These are phyloP conservation scores for Torulaspora gathmanii DNA, from an alignment of 805 yeast species.

Conservation along the genomic window DNA sequence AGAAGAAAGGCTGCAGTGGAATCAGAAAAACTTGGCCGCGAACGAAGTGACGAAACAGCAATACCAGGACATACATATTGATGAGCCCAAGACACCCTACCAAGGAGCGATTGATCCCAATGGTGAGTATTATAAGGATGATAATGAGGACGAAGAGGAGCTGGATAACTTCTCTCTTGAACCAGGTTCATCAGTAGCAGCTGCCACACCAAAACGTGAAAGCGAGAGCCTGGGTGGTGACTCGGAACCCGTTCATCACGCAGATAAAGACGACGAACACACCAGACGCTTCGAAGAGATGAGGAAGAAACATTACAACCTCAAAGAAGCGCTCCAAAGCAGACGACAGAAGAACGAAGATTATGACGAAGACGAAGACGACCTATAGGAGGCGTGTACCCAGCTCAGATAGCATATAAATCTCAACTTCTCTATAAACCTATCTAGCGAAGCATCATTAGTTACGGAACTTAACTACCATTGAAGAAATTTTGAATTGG, in stretches of 20 bases:
- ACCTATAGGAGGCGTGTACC: not conserved
- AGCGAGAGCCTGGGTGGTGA: not conserved
- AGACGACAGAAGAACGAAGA: slow-evolving; percentile 17
- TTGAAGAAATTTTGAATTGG: slow-evolving; percentile 4
- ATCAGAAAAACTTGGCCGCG: slow-evolving; percentile 66
- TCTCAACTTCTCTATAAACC: slow-evolving; percentile 1
- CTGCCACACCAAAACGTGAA: not conserved
- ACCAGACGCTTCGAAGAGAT: slow-evolving; percentile 60
- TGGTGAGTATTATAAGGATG: slow-evolving; percentile 72
- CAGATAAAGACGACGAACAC: slow-evolving; percentile 32
- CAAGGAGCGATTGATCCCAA: slow-evolving; percentile 83
- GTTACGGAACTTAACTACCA: not conserved
- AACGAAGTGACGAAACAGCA: slow-evolving; percentile 66
- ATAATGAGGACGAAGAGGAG: slow-evolving; percentile 50
- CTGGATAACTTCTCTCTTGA: slow-evolving; percentile 54
- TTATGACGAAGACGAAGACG: slow-evolving; percentile 28
- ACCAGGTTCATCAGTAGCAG: not conserved
- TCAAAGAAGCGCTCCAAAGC: slow-evolving; percentile 40
- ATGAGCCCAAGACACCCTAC: slow-evolving; percentile 94
- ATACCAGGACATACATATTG: slow-evolving; percentile 49
- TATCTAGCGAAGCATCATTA: slow-evolving; percentile 1
- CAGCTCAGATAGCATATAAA: not conserved
- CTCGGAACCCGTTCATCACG: no score
- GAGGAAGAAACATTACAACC: slow-evolving; percentile 76
- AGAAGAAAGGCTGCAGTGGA: slow-evolving; percentile 68